A percentile compares a stretch with the other conserved stretches of the same genome.
These are phyloP conservation scores for Poa pratensis DNA, from an alignment of 176 grass and related monocot genomes.

Conservation along the genomic window DNA sequence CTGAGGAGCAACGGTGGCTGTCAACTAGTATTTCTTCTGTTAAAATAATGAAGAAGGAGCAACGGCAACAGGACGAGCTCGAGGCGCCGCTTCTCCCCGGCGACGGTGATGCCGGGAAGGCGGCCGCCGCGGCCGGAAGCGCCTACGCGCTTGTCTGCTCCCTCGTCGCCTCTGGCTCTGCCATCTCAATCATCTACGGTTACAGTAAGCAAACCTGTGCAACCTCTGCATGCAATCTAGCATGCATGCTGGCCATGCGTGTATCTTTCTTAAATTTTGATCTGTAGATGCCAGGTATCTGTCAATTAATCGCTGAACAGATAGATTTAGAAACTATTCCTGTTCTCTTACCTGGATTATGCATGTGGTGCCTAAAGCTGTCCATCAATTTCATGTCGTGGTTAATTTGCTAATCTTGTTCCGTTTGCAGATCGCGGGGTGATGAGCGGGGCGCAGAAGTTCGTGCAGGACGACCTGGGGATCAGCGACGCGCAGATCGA, in stretches of 20 bases:
- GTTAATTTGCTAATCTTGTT: not conserved
- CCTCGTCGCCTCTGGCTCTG: slow-evolving; percentile 28
- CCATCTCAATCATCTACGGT: slow-evolving; percentile 22
- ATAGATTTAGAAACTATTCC: not conserved
- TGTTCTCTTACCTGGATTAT: not conserved
- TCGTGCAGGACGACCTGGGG: slow-evolving; percentile 57
- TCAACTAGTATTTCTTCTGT: not conserved
- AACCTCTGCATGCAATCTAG: not conserved
- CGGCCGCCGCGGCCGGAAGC: slow-evolving; percentile 10
- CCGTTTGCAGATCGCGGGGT: slow-evolving; percentile 53
- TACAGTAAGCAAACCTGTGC: slow-evolving; percentile 5
- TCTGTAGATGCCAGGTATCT: not conserved
- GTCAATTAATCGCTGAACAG: not conserved
- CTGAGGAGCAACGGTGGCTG: not conserved
- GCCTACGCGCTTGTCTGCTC: slow-evolving; percentile 26
- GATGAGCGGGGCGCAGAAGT: slow-evolving; percentile 67
- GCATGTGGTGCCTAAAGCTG: not conserved
- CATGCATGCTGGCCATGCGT: not conserved
- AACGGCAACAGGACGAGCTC: not conserved
- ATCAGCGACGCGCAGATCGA: slow-evolving; percentile 61
- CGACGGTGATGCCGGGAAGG: not conserved
- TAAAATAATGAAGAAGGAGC: not conserved
- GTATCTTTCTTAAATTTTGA: not conserved
- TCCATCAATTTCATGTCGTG: not conserved
- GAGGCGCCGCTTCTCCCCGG: slow-evolving; percentile 18